These are phyloP conservation scores for Enterocytospora artemiae DNA, from an alignment of 371 early-diverging fungal species.

Conservation along the genomic window DNA sequence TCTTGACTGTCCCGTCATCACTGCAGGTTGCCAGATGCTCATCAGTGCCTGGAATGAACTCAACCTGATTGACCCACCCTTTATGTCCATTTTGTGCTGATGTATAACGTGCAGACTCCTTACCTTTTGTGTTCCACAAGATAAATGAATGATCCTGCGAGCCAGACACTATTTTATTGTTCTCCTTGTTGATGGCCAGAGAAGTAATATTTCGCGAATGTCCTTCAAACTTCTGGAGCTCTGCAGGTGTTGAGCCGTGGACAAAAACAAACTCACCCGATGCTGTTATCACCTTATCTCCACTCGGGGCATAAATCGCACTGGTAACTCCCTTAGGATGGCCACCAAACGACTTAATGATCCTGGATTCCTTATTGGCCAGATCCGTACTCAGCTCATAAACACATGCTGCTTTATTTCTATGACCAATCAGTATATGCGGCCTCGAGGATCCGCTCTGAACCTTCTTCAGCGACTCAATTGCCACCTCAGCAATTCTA, in stretches of 20 bases:
- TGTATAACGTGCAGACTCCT: conserved; percentile 29
- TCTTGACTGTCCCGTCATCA: conserved; percentile 51
- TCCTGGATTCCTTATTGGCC: conserved; percentile 26
- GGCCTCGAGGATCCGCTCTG: conserved; percentile 4
- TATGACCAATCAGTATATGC: conserved; percentile 42
- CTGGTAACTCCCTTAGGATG: conserved; percentile 44
- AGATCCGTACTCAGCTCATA: conserved; percentile 31
- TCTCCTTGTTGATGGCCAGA: conserved; percentile 37
- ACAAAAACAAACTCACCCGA: conserved; percentile 43
- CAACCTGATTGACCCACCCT: conserved; percentile 42
- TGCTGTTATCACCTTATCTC: conserved; percentile 45
- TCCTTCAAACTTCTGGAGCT: conserved; percentile 19
- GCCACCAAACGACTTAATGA: conserved; percentile 29
- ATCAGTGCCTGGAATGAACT: conserved; percentile 42
- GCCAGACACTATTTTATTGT: conserved; percentile 52
- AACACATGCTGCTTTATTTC: conserved; percentile 47
- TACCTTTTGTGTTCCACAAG: conserved; percentile 53
- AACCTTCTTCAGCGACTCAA: conserved; percentile 45
- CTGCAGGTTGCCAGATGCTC: conserved; percentile 44
- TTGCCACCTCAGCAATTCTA: conserved; percentile 35
- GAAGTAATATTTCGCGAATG: conserved; percentile 35
- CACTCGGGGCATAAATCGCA: conserved; percentile 18
- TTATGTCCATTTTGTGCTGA: conserved; percentile 35
- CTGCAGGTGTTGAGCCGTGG: conserved; percentile 27
- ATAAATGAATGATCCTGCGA: conserved; percentile 41